Evolutionary conservation across 208 protist species (phyloP).

Genomic region (Phytomonas francai): DNA sequence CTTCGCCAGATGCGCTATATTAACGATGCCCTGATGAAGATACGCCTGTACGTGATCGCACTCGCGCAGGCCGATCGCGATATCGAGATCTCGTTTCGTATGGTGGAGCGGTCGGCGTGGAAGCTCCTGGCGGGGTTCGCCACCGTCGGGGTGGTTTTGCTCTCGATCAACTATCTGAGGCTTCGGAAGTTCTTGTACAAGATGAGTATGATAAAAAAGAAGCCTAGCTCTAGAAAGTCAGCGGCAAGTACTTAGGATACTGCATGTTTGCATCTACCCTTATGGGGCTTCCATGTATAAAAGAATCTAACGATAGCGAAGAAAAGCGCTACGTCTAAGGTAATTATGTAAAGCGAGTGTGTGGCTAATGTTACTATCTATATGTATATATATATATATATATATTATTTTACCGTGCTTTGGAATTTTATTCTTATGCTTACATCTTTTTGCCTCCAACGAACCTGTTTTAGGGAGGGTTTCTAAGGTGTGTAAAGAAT

Average conservation of each 20-base stretch:
- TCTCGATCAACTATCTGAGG: constrained; percentile 22
- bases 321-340: neutral
- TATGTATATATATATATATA: constrained; percentile 7
- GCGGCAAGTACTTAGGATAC: neutral
- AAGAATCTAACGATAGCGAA: neutral
- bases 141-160: constrained; percentile 21
- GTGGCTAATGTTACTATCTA: neutral
- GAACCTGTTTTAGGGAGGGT: no score
- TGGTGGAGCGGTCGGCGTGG: constrained; percentile 42
- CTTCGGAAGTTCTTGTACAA: constrained; percentile 23
- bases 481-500: neutral
- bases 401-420: neutral
- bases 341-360: neutral
- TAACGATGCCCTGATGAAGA: constrained; percentile 15
- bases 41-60: constrained; percentile 18
- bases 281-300: neutral
- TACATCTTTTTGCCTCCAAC: neutral
- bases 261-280: neutral
- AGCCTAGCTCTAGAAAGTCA: neutral
- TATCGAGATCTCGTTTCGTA: constrained; percentile 35
- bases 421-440: neutral
- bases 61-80: constrained; percentile 33
- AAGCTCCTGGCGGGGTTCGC: constrained; percentile 40
- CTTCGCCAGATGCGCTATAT: constrained; percentile 71
- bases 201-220: constrained; percentile 11